A percentile compares a stretch with the other conserved stretches of the same genome.
phyloP scores from a whole-genome alignment of 1,284 basidiomycete species.

The Paramarasmius palmivorus region DNA sequence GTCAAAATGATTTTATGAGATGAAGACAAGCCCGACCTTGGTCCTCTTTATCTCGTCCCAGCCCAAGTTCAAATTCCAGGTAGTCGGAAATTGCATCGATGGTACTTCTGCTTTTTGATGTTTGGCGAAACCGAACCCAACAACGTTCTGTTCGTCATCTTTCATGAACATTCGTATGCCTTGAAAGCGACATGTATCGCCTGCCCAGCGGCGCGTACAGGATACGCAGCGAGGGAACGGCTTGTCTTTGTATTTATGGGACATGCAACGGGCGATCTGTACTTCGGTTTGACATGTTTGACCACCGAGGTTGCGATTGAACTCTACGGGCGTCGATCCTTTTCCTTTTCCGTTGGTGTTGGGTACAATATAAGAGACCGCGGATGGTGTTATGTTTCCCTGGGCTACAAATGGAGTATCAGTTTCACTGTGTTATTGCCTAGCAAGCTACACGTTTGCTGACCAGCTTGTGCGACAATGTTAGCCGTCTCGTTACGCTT shows the following conservation, averaged over 20 bases:
- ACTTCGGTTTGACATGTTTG: conserved; percentile 48
- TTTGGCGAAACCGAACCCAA: conserved; percentile 69
- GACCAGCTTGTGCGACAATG: conserved; percentile 58
- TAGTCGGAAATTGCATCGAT: conserved; percentile 61
- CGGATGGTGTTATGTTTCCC: conserved; percentile 13
- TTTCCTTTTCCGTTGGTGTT: conserved; percentile 49
- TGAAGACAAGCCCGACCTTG: conserved; percentile 51
- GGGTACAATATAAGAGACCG: conserved; percentile 40
- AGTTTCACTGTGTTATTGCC: background rate
- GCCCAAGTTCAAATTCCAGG: conserved; percentile 62
- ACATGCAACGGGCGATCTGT: conserved; percentile 79
- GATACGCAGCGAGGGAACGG: conserved; percentile 76
- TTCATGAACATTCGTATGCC: conserved; percentile 73
- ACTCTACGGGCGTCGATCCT: conserved; percentile 11
- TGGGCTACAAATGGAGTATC: background rate
- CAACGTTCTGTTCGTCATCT: conserved; percentile 53
- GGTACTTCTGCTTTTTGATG: conserved; percentile 56
- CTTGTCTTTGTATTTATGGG: conserved; percentile 68
- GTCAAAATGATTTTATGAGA: conserved; percentile 12
- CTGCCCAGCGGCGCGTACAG: conserved; percentile 80
- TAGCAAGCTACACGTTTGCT: conserved; percentile 26
- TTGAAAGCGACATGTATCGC: conserved; percentile 81
- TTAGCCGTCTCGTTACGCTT: conserved; percentile 68
- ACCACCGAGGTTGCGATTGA: conserved; percentile 15
- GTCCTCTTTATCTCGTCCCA: conserved; percentile 49